These are phyloP conservation scores for Xylogone sp. DNA, from an alignment of 2,329 filamentous ascomycete genomes.

Conservation along the genomic window DNA sequence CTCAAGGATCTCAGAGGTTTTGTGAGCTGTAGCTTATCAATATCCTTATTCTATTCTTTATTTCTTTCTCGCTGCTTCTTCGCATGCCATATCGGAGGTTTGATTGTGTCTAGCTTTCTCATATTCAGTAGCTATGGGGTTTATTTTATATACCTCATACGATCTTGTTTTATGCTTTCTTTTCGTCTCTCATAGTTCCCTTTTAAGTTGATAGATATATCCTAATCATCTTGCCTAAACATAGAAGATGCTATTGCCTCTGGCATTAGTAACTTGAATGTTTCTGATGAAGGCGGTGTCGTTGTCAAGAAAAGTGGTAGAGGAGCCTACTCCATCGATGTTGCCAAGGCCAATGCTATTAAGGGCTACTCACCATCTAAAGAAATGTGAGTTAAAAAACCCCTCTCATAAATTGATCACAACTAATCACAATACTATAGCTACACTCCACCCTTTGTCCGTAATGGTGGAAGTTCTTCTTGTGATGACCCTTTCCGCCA, in stretches of 20 bases:
- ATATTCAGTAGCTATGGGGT: too few relatives aligned
- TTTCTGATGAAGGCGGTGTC: conserved; percentile 13
- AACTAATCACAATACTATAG: conserved; percentile 13
- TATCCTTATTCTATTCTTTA: too few relatives aligned
- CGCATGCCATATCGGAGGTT: too few relatives aligned
- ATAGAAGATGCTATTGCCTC: conserved; percentile 8
- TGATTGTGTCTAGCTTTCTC: too few relatives aligned
- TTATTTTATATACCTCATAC: too few relatives aligned
- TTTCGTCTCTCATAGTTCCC: too few relatives aligned
- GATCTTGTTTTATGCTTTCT: too few relatives aligned
- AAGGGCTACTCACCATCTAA: conserved; percentile 10
- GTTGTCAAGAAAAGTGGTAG: conserved; percentile 9
- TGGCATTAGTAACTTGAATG: conserved; percentile 6
- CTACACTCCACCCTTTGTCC: conserved; percentile 25
- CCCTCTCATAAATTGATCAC: background rate
- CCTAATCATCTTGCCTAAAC: too few relatives aligned
- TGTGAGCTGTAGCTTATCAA: background rate
- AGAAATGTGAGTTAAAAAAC: conserved; percentile 14
- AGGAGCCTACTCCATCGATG: conserved; percentile 11
- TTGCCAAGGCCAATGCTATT: conserved; percentile 2
- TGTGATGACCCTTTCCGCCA: conserved; percentile 20
- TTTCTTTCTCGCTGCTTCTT: too few relatives aligned
- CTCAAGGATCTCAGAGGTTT: too few relatives aligned
- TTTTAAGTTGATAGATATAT: too few relatives aligned
- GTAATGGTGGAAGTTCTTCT: conserved; percentile 14